Evolutionary conservation across 2,329 filamentous ascomycete genomes (phyloP), one percentile per base, ranked within the genome.

Genomic region (Talaromyces verruculosus): DNA sequence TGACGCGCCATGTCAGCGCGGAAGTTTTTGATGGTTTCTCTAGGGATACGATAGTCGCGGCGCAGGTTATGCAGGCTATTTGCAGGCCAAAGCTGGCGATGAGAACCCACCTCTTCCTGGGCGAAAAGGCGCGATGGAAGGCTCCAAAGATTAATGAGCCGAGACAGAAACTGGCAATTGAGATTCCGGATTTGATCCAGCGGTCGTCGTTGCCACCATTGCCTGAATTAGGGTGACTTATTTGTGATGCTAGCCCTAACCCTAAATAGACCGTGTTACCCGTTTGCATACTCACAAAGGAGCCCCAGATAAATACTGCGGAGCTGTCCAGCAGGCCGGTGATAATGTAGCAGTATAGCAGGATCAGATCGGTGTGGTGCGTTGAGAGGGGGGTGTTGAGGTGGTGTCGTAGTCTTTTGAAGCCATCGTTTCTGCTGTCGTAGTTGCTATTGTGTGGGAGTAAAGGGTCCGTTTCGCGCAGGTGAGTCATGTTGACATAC

Each of bases 301-400:
- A 89, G 13, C 90, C 89, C 88, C 90, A 93, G 49, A 90, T 89
- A 65, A 88, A 89, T 57, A 91, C 89, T 2, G 90, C 88, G 2
- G 89, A 88, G 77, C 89, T 91, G 77, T 94, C 91, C 7, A 92
- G 84, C 11, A 94, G 81, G 3, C 91, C 91, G 0, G 91, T 93
- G 73, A 93, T 89, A 69, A 91, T 79, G 75, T 93, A 93, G 78
- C 89, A 92, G 33, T 87, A 79, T 3, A 94, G 80, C 45, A 94
- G 82, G 22, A 92, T 80, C 1, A 91, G 68, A 72, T 94, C 91
- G 15, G 88, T 86, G 83, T 87, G 85, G 53, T 85, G 82, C 33
- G 87, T 86, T 67, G 81, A 82, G 64, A 92, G 80, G 64, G 89
- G 82, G n/a, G 60, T 37, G 28, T 45, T 61, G 60, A 73, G 66